Evolutionary conservation across 2,329 filamentous ascomycete genomes (phyloP).

Genomic region (Trichophyton benhamiae): DNA sequence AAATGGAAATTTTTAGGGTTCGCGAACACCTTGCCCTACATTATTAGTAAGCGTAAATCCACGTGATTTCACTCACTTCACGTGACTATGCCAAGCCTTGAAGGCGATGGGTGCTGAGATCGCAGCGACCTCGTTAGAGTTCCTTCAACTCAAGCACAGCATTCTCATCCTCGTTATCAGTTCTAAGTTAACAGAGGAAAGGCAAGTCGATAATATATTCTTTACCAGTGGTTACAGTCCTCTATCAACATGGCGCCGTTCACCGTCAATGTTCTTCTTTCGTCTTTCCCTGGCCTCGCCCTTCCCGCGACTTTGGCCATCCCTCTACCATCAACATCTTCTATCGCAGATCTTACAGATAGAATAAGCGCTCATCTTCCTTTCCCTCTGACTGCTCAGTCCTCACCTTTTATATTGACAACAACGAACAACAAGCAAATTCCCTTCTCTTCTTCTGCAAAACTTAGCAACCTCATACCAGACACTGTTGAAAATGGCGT

Average conservation of each 20-base stretch:
- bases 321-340: slow-evolving; percentile 53
- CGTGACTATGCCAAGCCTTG: background rate
- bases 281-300: slow-evolving; percentile 70
- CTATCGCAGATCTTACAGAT: slow-evolving; percentile 54
- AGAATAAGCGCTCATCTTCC: slow-evolving; percentile 45
- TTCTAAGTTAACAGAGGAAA: background rate
- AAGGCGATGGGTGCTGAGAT: background rate
- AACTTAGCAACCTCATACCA: slow-evolving; percentile 52
- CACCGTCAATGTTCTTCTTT: slow-evolving; percentile 68
- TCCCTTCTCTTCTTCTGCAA: slow-evolving; percentile 38
- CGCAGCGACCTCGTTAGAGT: background rate
- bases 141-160: background rate
- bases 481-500: slow-evolving; percentile 21
- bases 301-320: slow-evolving; percentile 72
- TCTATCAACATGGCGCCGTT: slow-evolving; percentile 9
- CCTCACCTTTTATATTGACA: slow-evolving; percentile 57
- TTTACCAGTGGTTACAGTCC: background rate
- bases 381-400: slow-evolving; percentile 44
- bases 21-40: slow-evolving; percentile 12
- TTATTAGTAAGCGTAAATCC: background rate
- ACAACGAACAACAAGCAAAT: slow-evolving; percentile 68
- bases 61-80: background rate
- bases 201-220: background rate
- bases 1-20: slow-evolving; percentile 11
- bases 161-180: background rate